phyloP scores from a whole-genome alignment of 768 basidiomycete genomes.

The Russula brevipes region DNA sequence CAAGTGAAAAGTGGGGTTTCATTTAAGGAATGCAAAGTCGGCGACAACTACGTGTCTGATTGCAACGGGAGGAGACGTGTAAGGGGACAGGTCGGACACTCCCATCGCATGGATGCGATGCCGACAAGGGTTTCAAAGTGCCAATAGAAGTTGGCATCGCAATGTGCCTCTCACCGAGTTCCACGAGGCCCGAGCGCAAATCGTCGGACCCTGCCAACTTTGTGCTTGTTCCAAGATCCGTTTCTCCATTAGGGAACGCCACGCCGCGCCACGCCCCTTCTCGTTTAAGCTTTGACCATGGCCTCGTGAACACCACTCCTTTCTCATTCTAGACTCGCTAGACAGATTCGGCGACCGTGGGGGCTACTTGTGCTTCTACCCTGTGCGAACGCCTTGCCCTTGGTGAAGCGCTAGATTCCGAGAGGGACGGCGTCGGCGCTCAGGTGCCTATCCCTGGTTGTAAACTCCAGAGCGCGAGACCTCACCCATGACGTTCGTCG shows the following conservation, averaged over 20 bases:
- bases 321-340: slow-evolving; percentile 2
- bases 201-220: slow-evolving; percentile 9
- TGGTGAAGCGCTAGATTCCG: neutral
- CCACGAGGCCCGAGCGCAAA: neutral
- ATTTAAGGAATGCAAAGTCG: neutral
- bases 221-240: slow-evolving; percentile 6
- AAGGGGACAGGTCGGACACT: neutral
- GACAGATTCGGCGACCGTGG: neutral
- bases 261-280: slow-evolving; percentile 9
- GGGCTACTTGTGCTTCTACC: neutral
- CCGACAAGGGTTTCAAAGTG: neutral
- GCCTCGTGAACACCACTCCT: slow-evolving; percentile 6
- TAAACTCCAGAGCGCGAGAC: neutral
- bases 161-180: neutral
- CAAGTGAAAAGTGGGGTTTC: neutral
- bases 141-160: neutral
- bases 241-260: slow-evolving; percentile 17
- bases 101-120: neutral
- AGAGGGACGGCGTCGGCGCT: neutral
- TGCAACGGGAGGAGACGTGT: neutral
- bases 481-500: slow-evolving; percentile 2
- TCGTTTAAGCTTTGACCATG: slow-evolving; percentile 7
- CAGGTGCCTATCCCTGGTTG: neutral
- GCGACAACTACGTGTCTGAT: neutral
- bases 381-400: neutral